Evolutionary conservation across 1,284 basidiomycete species (phyloP).

Genomic region (Heterobasidion annosum): DNA sequence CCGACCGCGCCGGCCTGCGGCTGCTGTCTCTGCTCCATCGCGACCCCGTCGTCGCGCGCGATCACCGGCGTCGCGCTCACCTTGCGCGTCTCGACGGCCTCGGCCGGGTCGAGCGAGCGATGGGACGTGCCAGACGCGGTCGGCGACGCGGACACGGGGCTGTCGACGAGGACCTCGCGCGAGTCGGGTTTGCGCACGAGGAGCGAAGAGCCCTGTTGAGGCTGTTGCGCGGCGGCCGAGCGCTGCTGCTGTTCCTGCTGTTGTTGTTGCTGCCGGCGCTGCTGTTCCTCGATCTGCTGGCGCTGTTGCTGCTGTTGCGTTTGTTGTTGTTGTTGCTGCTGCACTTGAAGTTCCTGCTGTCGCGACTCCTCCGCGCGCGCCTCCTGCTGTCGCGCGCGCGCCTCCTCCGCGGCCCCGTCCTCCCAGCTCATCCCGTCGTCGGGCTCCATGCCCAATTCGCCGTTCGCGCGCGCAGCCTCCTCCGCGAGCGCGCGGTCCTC

Average conservation of each 20-base stretch:
- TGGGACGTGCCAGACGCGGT: conserved; percentile 6
- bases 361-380: conserved; percentile 10
- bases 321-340: conserved; percentile 29
- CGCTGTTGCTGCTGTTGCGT: conserved; percentile 15
- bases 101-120: conserved; percentile 10
- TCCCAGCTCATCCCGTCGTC: conserved; percentile 77
- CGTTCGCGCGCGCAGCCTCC: conserved; percentile 27
- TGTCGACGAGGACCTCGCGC: conserved; percentile 7
- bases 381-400: conserved; percentile 24
- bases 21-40: neutral
- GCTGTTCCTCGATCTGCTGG: conserved; percentile 14
- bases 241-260: conserved; percentile 8
- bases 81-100: conserved; percentile 11
- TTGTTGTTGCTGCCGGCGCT: conserved; percentile 15
- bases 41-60: conserved; percentile 6
- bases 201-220: conserved; percentile 5
- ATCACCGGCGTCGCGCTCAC: conserved; percentile 11
- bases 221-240: neutral
- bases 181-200: conserved; percentile 5
- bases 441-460: conserved; percentile 35
- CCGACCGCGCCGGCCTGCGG: neutral
- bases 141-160: conserved; percentile 6
- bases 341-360: conserved; percentile 16
- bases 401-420: conserved; percentile 43
- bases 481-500: conserved; percentile 56